Evolutionary conservation across 495 filamentous ascomycete species (phyloP), one percentile per base, ranked within the genome.

Genomic region (Neurospora tetrasperma): DNA sequence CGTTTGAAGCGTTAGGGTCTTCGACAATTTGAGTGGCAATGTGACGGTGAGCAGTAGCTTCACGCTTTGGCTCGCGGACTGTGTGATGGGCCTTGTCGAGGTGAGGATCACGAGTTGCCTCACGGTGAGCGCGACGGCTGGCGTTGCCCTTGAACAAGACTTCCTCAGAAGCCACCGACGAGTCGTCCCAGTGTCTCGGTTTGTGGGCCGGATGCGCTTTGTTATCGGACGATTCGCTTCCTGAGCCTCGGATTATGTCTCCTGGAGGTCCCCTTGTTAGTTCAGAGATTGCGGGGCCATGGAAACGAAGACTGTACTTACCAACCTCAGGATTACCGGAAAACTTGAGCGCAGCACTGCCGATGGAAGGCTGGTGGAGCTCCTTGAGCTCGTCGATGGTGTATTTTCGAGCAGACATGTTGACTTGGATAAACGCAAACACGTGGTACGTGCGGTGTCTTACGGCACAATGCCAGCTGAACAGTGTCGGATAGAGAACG

Each of bases 371-470:
- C 10, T 72, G 69, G 41, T 80, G 78, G 43, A 85, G 77, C 54
- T 69, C 44, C 8, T 84, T 68, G 4, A 85, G 83, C 80, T 85
- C 82, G 6, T 73, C 70, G 23, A 82, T 70, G 20, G 73, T 80
- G 62, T 85, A 85, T 0, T 70, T 78, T 1, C 78, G 76, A 14
- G 77, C 73, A 54, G 78, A 74, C 83, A 85, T 85, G 27, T 48
- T 73, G 73, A 54, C n/a, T 11, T 66, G 48, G 59, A 83, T 43
- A 42, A 72, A 78, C 14, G 78, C 82, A 70, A 80, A 83, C 48
- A 84, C 10, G 69, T 72, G 77, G 76, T 82, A 81, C 9, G 75
- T 75, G 10, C 80, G 79, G 59, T 78, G 77, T 3, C 54, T 54
- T 5, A 38, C 48, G 16, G 48, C n/a, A 41, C 46, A n/a, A 69